Evolutionary conservation across 345 rosid species (phyloP).

Genomic region (Psidium friedrichsthalianum): DNA sequence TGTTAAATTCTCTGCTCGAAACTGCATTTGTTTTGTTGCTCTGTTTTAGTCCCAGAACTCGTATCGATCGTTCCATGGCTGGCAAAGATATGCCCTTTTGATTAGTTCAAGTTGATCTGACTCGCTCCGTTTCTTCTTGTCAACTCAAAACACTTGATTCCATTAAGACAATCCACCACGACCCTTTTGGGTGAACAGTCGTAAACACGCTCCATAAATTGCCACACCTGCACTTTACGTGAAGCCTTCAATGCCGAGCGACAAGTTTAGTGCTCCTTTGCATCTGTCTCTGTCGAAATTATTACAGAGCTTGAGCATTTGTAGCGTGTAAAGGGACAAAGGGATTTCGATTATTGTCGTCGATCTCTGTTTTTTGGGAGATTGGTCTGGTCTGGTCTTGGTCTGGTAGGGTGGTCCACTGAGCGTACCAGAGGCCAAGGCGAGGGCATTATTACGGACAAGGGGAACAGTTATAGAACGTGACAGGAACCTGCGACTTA

Average conservation of each 20-base stretch:
- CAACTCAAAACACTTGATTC: not conserved
- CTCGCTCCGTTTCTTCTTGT: not conserved
- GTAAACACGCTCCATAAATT: not conserved
- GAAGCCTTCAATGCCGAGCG: not conserved
- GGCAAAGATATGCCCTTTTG: not conserved
- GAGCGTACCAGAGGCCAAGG: not conserved
- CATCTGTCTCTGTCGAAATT: not conserved
- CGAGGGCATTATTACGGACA: not conserved
- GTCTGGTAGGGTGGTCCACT: not conserved
- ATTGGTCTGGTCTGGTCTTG: not conserved
- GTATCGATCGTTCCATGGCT: not conserved
- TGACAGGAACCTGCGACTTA: not conserved
- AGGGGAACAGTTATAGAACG: not conserved
- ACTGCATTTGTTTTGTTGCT: not conserved
- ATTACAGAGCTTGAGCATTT: not conserved
- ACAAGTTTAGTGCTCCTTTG: not conserved
- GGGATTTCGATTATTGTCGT: not conserved
- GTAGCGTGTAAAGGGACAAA: not conserved
- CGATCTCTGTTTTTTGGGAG: not conserved
- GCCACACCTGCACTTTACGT: not conserved
- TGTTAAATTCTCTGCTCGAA: not conserved
- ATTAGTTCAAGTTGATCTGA: not conserved
- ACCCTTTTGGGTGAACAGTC: not conserved
- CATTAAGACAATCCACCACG: not conserved
- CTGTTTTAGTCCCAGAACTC: not conserved